Evolutionary conservation across 2,329 filamentous ascomycete genomes (phyloP), one percentile per base, ranked within the genome.

Genomic region (Leptographium galeiforme): DNA sequence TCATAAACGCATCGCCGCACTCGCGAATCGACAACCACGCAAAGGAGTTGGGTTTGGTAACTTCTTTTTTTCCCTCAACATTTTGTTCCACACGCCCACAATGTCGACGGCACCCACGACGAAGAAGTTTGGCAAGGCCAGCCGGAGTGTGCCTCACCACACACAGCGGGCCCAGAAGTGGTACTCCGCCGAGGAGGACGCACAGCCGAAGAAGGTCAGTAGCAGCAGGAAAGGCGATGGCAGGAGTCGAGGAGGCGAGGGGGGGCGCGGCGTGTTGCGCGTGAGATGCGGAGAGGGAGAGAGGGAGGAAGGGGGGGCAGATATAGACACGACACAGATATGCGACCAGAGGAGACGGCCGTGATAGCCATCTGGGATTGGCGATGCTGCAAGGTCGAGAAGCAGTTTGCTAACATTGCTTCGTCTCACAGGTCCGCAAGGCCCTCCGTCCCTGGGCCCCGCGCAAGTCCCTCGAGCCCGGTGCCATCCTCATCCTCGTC

Each of bases 141-240:
- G 88, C 78, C 85, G 91, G 79, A 81, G 85, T 74, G 85, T 96
- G 74, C 89, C 87, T 73, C 82, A 87, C 75, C 74, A 79, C 74
- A 79, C 80, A 70, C 83, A 95, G 76, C 95, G 94, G 87, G 91
- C 91, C 68, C 84, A 87, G 81, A 97, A 96, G 81, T 98, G 91
- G 89, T 98, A 98, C 79, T 88, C 89, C 73, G 87, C 89, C 71
- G 87, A 94, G 74, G 91, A 96, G 75, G 87, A 91, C 70, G 71
- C 81, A 72, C 77, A 85, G 76, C 81, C 83, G 68, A 95, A 90
- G 84, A 91, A 94, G 87, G 93, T 98, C 82, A 81, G 89, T 87
- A 46, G 45, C 18, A 32, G 30, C 19, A 25, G 33, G 19, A 47
- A 32, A 39, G 39, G n/a, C 39, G 8, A 33, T 13, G 10, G 30